Percentiles rank a stretch among this genome's conserved stretches.
Conservation (phyloP, 225 moss, liverwort and hornwort genomes). For the Polytrichum formosum region DNA sequence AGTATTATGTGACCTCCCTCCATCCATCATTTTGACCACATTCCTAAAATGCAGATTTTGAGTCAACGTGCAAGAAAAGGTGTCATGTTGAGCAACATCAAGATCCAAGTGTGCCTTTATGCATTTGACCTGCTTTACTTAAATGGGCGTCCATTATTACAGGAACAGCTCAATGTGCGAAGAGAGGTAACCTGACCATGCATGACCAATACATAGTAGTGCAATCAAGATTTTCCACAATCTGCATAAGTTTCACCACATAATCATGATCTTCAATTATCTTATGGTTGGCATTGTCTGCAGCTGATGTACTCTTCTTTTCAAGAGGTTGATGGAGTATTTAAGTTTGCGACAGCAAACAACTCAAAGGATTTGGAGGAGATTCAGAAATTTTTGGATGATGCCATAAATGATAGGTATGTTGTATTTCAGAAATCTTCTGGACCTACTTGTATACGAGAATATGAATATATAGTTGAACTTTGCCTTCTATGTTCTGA, state of each 20-base stretch:
- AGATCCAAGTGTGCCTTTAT: conserved; percentile 89
- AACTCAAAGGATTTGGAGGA: conserved; percentile 92
- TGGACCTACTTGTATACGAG: too few species aligned
- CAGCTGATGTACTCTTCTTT: conserved; percentile 91
- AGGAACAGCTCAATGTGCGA: conserved; percentile 78
- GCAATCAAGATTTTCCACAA: too few species aligned
- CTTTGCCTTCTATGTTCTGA: too few species aligned
- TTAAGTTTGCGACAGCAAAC: conserved; percentile 85
- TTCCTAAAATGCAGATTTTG: conserved; percentile 53
- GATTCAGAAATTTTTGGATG: conserved; percentile 91
- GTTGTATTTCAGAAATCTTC: too few species aligned
- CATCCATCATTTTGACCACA: background rate
- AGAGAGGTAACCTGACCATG: conserved; percentile 56
- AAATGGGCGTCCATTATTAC: conserved; percentile 79
- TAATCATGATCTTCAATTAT: too few species aligned
- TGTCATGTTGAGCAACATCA: conserved; percentile 71
- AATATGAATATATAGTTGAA: too few species aligned
- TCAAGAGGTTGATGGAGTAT: conserved; percentile 72
- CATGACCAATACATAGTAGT: background rate
- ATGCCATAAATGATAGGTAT: conserved; percentile 84
- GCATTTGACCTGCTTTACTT: conserved; percentile 88
- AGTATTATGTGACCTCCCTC: background rate
- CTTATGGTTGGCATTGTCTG: background rate
- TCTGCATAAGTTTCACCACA: too few species aligned
- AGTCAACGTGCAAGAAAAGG: conserved; percentile 95